phyloP scores from a whole-genome alignment of 179 eudicot genomes.

The Amaranthus tricolor region DNA sequence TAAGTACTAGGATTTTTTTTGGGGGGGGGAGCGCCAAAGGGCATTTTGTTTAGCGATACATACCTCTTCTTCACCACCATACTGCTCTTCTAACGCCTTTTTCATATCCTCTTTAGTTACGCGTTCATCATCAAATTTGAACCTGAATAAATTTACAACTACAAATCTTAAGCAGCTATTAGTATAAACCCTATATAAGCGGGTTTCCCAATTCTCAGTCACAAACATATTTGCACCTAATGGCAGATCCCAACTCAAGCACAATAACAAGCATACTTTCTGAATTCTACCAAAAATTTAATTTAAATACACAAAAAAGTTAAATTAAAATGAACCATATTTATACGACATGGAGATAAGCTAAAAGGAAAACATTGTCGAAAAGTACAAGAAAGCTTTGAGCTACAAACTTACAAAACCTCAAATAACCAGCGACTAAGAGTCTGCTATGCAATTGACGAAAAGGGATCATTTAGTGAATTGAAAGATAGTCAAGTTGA shows the following conservation, averaged over 20 bases:
- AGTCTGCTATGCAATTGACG: no score
- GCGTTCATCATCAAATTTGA: conserved; percentile 88
- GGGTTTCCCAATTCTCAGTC: no score
- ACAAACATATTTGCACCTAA: no score
- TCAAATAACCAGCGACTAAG: no score
- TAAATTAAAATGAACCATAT: not conserved
- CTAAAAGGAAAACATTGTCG: not conserved
- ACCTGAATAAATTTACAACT: conserved; percentile 37
- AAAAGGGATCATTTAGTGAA: no score
- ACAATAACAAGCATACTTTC: not conserved
- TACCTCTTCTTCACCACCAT: conserved; percentile 98
- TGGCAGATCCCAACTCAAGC: not conserved
- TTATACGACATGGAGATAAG: not conserved
- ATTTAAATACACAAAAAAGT: not conserved
- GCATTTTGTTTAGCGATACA: not conserved
- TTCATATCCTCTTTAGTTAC: conserved; percentile 82
- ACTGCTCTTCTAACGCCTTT: conserved; percentile 81
- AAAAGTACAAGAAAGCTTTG: not conserved
- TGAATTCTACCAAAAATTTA: no score
- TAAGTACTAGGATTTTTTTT: not conserved
- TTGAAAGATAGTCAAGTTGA: no score
- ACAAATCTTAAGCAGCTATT: not conserved
- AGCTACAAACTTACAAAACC: not conserved
- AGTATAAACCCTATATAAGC: no score
- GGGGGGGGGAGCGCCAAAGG: not conserved